Evolutionary conservation across 2,329 filamentous ascomycete genomes (phyloP), one percentile per base, ranked within the genome.

Genomic region (Neofusicoccum parvum): DNA sequence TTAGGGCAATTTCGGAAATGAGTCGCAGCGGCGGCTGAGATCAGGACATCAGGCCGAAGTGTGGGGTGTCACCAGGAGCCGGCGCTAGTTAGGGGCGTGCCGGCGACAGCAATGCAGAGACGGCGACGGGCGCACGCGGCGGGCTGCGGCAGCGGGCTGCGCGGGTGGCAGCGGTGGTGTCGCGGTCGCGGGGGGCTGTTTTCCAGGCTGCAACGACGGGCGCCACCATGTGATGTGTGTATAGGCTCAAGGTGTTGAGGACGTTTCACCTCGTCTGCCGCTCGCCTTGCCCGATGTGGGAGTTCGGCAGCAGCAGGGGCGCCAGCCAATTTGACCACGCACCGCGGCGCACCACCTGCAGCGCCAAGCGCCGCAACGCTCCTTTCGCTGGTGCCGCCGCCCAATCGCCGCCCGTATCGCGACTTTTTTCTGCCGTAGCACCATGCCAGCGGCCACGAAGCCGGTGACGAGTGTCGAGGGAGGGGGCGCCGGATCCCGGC

Each of bases 1-100:
- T 60, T 27, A 48, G 27, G 17, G 56, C 43, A 60, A 60, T 60
- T 46, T 60, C 56, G 56, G 56, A 60, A 60, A 60, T 60, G 56
- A 60, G 41, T 46, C 32, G 32, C 43, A 37, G 41, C 48, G 9
- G 56, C 41, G n/a, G 54, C 17, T 23, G 15, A n/a, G 7, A 34
- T 6, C n/a, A 15, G 56, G 34, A 36, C 53, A n/a, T 43, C 54
- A 46, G 27, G 54, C 39, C 41, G 54, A 36, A 60, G 56, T 60
- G 56, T 60, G 56, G 56, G 54, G 54, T 45, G 17, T 20, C n/a
- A 58, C 39, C 4, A 39, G 36, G 12, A 11, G 39, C 20, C 53
- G 53, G 37, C 53, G 39, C 53, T 58, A 41, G 20, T 43, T 45
- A 58, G 53, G 43, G 56, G 56, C 56, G 27, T 1, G 43, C 56